Base-by-base conservation (phyloP, 2,329 filamentous ascomycete genomes). In the Sphaerulina musiva region DNA sequence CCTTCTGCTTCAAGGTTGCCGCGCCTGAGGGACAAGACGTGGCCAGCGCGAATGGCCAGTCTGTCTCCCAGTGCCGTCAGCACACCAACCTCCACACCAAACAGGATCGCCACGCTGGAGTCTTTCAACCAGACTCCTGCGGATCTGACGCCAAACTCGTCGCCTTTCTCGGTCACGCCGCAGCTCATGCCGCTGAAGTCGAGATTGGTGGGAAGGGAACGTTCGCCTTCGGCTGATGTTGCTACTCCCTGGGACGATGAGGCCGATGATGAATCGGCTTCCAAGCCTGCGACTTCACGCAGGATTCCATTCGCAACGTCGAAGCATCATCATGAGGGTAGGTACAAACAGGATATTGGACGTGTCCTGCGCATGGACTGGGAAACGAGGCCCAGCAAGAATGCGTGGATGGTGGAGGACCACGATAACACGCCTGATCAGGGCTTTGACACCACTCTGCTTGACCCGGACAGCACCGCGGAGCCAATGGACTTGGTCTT, bases 251-350 rank as follows among this genome's bases (percentile, higher is more conserved):
- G 6, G 10, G 3, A 38, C 8, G 34, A 38, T 6, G 34, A 38
- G 34, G 34, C 12, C 10, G 34, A 38, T 38, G 60, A 56, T 34
- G 49, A 48, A 6, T 42, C 53, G 32, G 29, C 38, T 52, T 53
- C 53, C 44, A 53, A 36, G 50, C 29, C 47, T 29, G 48, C 54
- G 46, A 49, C 41, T 40, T 32, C 39, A 36, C 52, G 50, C 42
- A 49, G 52, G 23, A 60, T 46, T 56, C 46, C 43, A 51, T 53
- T 56, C 26, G 38, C 56, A 58, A 56, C 53, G 62, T 58, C 70
- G 66, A 67, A 73, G 68, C 74, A 78, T 78, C 75, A 77, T 72
- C 75, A 77, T 71, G 34, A 56, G 65, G 76, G 76, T 78, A 74
- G 74, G 76, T 78, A 77, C 76, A 60, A 49, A 43, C 54, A 47